phyloP scores from a whole-genome alignment of 2,329 filamentous ascomycete genomes.

The Penicillium crustosum region DNA sequence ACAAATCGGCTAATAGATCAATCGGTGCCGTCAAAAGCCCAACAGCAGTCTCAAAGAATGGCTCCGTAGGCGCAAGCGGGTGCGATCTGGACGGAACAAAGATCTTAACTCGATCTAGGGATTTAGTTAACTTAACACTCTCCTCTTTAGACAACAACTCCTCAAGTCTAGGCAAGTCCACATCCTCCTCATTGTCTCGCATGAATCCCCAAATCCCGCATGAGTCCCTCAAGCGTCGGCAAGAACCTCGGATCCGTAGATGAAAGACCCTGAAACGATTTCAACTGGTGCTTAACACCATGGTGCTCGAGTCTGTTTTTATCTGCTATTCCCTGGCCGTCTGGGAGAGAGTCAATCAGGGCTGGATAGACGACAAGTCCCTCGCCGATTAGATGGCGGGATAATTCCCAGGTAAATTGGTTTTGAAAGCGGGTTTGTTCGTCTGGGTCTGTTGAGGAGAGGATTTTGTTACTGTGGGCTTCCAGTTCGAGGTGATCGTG shows the following conservation, averaged over 20 bases:
- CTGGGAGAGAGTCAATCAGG: conserved; percentile 50
- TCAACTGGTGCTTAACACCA: conserved; percentile 53
- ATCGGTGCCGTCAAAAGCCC: conserved; percentile 58
- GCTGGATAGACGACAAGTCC: conserved; percentile 58
- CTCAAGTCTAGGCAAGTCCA: conserved; percentile 53
- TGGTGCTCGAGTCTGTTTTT: conserved; percentile 53
- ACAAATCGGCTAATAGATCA: conserved; percentile 57
- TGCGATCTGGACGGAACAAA: conserved; percentile 56
- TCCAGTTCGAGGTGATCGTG: conserved; percentile 46
- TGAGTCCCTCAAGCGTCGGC: conserved; percentile 46
- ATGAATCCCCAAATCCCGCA: conserved; percentile 46
- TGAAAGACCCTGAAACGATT: conserved; percentile 51
- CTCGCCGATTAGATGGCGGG: conserved; percentile 53
- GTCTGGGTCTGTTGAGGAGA: conserved; percentile 44
- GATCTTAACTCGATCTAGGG: conserved; percentile 54
- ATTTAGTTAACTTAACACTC: conserved; percentile 42
- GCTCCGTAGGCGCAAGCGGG: conserved; percentile 51
- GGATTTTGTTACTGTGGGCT: conserved; percentile 46
- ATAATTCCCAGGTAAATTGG: conserved; percentile 55
- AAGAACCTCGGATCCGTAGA: conserved; percentile 45
- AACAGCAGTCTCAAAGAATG: conserved; percentile 57
- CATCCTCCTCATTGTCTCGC: conserved; percentile 54
- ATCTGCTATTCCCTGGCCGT: conserved; percentile 49
- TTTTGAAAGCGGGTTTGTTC: conserved; percentile 51
- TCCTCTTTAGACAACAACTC: conserved; percentile 36